Base-by-base conservation (phyloP, 345 rosid genomes). In the Populus pruinosa region DNA sequence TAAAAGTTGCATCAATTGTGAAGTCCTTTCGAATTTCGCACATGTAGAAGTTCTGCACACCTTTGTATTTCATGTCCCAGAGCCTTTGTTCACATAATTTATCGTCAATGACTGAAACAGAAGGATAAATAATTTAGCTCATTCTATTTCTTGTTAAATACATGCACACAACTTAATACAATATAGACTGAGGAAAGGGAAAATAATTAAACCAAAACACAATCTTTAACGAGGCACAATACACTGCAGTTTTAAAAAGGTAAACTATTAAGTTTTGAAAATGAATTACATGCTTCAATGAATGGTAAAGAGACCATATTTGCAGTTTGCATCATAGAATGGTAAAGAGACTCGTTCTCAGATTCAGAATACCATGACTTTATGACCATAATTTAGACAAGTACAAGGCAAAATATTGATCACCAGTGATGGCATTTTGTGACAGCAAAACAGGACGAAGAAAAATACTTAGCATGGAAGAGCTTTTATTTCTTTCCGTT, bases 1-100 rank as follows among this genome's bases (percentile, higher is more conserved):
- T 95, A 82, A 92, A 95, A 65, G 97, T 95, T 73, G 99, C 99
- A 87, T 95, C 99, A 85, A 95, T 96, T 29, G 94, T 93, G 82
- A 96, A 93, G 81, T 96, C 96, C 81, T 92, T 96, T 1, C 92
- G 86, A 83, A 96, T 92, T 90, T 92, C 98, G 76, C 99, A 95
- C 99, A 96, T 93, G 88, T 96, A 96, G 81, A 96, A 96, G 84
- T 96, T 88, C 78, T 83, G 78, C 73, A 81, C 87, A 38, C 97
- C 96, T 87, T 84, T 85, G 85, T 93, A 79, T 81, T 96, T 96
- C 99, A 96, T 92, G 86, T 96, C 94, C 99, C 99, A 95, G 67
- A 95, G 94, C 90, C 99, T 92, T 87, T 88, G 80, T 88, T 90
- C 97, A 77, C 99, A 93, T 39, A 83, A 74, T 78, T 96, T 96